Conservation (phyloP, 306 rosid genomes). For the Crataegus laevigata region DNA sequence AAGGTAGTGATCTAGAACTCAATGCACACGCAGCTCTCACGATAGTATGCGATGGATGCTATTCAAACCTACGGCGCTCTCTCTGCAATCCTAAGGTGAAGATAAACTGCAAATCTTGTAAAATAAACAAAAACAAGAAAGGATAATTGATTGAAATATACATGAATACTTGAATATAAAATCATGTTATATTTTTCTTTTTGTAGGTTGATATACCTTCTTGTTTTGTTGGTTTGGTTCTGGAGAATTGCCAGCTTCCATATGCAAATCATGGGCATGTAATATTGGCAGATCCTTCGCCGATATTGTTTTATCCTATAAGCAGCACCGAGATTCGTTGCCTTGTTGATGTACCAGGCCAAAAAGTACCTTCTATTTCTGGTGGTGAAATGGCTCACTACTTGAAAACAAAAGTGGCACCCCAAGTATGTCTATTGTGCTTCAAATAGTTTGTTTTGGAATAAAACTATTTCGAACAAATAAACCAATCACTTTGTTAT, state of each 20-base stretch:
- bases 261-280: conserved; percentile 52
- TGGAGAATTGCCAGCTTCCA: conserved; percentile 58
- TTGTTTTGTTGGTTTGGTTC: conserved; percentile 51
- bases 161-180: not conserved
- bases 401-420: conserved; percentile 54
- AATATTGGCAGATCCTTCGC: conserved; percentile 57
- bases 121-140: not conserved
- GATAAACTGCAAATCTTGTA: not conserved
- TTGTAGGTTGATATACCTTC: conserved; percentile 33
- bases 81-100: conserved; percentile 46
- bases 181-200: not conserved
- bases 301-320: conserved; percentile 51
- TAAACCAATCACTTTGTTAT: not conserved
- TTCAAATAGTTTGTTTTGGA: not conserved
- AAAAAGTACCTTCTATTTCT: conserved; percentile 46
- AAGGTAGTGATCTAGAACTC: not conserved
- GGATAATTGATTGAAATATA: not conserved
- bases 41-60: conserved; percentile 53
- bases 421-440: conserved; percentile 35
- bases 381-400: conserved; percentile 54
- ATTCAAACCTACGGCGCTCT: conserved; percentile 44
- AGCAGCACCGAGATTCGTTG: conserved; percentile 62
- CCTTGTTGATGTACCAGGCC: conserved; percentile 63
- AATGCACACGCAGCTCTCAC: conserved; percentile 37
- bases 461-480: not conserved